Evolutionary conservation across 2,329 filamentous ascomycete genomes (phyloP), one percentile per base, ranked within the genome.

Genomic region (Botrytis cinerea): DNA sequence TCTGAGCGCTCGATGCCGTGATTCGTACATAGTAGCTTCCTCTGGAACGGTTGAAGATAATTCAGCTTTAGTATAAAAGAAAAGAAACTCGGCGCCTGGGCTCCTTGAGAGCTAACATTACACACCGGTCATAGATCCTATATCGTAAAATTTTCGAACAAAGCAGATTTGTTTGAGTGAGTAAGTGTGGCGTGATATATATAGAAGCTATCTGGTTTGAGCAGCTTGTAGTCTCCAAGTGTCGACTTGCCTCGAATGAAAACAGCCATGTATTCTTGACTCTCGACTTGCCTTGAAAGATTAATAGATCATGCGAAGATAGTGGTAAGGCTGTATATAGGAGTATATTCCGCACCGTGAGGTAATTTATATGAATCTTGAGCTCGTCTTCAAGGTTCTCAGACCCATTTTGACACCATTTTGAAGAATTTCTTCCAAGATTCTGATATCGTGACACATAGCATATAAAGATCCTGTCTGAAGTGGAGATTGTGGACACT

Each of bases 381-480:
- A 32, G 43, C 63, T 48, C 20, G 40, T 46, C 28, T 20, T 14
- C 10, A 38, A 38, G 43, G 28, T 51, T 51, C 43, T 35, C 32
- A n/a, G n/a, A 46, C 25, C 28, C 18, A 35, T n/a, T 25, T 28
- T n/a, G 61, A 45, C 14, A 66, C 32, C 63, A 45, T 43, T 45
- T 45, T 63, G 38, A 63, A 63, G 61, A 45, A 45, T 45, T 20
- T 43, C 8, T 63, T 45, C 25, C 14, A 28, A 28, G 9, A 18
- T 63, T 45, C 14, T 8, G n/a, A 45, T n/a, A 63, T 45, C n/a
- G 12, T 63, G 61, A 63, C 61, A 63, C 38, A 63, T 63, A 63
- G 22, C 35, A 61, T n/a, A 40, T 12, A 22, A 40, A 61, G 7
- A 40, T 38, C 22, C 35, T 61, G 59, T 61, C 38, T 61, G 35